These are phyloP conservation scores for Dendrobium huoshanense DNA, from an alignment of 106 monocot species.

Conservation along the genomic window DNA sequence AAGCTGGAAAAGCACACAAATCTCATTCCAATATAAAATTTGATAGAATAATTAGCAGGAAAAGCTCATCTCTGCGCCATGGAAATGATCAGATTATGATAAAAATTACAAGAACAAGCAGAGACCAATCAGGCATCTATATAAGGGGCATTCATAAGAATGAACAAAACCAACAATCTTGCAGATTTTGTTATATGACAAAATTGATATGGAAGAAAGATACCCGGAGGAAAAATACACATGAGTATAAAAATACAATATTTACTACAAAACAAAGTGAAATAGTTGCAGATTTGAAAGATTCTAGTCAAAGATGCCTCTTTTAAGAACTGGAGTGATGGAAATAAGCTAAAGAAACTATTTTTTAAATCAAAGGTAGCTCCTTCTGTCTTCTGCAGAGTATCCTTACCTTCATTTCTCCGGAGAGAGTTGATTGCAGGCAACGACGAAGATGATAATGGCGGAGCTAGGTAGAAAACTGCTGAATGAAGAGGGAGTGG, in stretches of 20 bases:
- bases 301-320: not conserved
- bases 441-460: not conserved
- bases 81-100: too few species aligned
- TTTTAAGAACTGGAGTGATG: not conserved
- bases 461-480: not conserved
- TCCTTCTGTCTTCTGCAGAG: not conserved
- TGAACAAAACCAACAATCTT: too few species aligned
- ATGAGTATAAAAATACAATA: not conserved
- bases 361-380: not conserved
- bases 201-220: too few species aligned
- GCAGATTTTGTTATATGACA: too few species aligned
- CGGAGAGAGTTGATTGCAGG: not conserved
- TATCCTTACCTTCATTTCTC: slow-evolving; percentile 22
- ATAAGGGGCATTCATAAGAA: not conserved
- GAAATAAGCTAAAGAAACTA: not conserved
- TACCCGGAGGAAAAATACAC: too few species aligned
- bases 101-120: not conserved
- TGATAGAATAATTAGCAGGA: too few species aligned
- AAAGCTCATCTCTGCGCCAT: too few species aligned
- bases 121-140: not conserved
- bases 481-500: not conserved
- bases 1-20: not conserved
- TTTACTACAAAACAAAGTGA: not conserved
- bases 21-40: not conserved
- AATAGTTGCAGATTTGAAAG: not conserved